These are phyloP conservation scores for Xylona heveae DNA, from an alignment of 495 filamentous ascomycete genomes.

Conservation along the genomic window DNA sequence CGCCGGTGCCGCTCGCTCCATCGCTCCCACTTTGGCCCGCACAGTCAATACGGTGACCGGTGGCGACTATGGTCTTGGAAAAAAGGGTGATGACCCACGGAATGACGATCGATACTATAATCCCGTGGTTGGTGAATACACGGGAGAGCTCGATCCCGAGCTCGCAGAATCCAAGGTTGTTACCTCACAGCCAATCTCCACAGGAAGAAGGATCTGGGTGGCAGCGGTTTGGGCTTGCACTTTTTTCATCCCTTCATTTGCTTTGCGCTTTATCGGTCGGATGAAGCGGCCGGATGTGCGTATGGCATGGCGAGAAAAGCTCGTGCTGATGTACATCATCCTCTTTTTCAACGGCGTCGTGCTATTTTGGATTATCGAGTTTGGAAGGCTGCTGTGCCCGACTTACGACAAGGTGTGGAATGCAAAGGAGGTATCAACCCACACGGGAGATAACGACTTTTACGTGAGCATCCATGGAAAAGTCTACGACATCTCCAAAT, in stretches of 20 bases:
- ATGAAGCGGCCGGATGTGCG: constrained; percentile 97
- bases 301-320: constrained; percentile 91
- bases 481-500: constrained; percentile 84
- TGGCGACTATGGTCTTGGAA: constrained; percentile 75
- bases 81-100: constrained; percentile 62
- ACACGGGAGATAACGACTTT: constrained; percentile 53
- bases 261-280: constrained; percentile 59
- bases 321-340: constrained; percentile 66
- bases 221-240: constrained; percentile 65
- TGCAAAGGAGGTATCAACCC: constrained; percentile 42
- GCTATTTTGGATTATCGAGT: constrained; percentile 81
- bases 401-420: constrained; percentile 85
- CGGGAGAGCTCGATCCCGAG: constrained; percentile 48
- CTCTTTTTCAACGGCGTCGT: constrained; percentile 62
- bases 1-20: constrained; percentile 37
- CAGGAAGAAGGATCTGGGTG: constrained; percentile 55
- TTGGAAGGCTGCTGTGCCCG: constrained; percentile 72
- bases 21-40: constrained; percentile 49
- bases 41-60: constrained; percentile 24
- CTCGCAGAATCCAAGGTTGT: constrained; percentile 55
- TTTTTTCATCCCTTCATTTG: constrained; percentile 85
- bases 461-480: constrained; percentile 75
- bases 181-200: constrained; percentile 40
- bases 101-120: constrained; percentile 47
- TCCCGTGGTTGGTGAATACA: constrained; percentile 30